Percentiles rank a stretch among this genome's conserved stretches.
These are phyloP conservation scores for Xylaria venustula DNA, from an alignment of 495 filamentous ascomycete genomes.

Conservation along the genomic window DNA sequence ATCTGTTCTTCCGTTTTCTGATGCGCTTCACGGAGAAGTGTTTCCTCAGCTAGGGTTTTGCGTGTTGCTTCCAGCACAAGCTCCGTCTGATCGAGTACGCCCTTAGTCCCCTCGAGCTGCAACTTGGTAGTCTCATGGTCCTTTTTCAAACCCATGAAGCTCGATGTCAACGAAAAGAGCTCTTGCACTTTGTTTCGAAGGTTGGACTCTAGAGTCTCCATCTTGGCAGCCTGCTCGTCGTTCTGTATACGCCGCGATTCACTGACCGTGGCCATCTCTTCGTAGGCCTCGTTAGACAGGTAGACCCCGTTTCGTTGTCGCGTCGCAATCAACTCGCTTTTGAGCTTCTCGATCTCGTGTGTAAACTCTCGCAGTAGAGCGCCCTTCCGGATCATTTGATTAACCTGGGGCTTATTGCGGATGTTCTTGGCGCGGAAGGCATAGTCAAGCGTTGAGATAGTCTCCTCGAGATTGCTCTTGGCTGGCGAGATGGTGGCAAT, in stretches of 20 bases:
- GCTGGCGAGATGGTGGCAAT: slow-evolving; percentile 95
- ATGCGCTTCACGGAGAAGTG: slow-evolving; percentile 75
- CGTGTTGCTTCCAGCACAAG: slow-evolving; percentile 71
- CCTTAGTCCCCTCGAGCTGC: slow-evolving; percentile 73
- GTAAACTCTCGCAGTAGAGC: slow-evolving; percentile 88
- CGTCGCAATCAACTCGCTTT: slow-evolving; percentile 89
- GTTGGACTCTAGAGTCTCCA: slow-evolving; percentile 87
- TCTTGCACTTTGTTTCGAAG: slow-evolving; percentile 90
- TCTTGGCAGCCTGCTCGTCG: slow-evolving; percentile 88
- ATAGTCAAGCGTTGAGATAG: slow-evolving; percentile 95
- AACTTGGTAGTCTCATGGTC: slow-evolving; percentile 74
- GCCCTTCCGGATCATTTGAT: slow-evolving; percentile 87
- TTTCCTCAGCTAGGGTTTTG: slow-evolving; percentile 77
- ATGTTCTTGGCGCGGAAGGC: slow-evolving; percentile 98
- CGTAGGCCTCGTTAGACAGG: slow-evolving; percentile 76
- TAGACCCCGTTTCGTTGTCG: slow-evolving; percentile 94
- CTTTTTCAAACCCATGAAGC: slow-evolving; percentile 80
- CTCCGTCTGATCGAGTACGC: slow-evolving; percentile 82
- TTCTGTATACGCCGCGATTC: slow-evolving; percentile 89
- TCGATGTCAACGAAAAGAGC: slow-evolving; percentile 77
- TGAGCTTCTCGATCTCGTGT: slow-evolving; percentile 88
- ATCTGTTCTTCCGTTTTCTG: slow-evolving; percentile 79
- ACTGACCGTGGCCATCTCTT: slow-evolving; percentile 83
- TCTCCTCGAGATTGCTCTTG: slow-evolving; percentile 93
- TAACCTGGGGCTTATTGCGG: slow-evolving; percentile 94